These are phyloP conservation scores for Penicillium bovifimosum DNA, from an alignment of 495 filamentous ascomycete species.

Conservation along the genomic window DNA sequence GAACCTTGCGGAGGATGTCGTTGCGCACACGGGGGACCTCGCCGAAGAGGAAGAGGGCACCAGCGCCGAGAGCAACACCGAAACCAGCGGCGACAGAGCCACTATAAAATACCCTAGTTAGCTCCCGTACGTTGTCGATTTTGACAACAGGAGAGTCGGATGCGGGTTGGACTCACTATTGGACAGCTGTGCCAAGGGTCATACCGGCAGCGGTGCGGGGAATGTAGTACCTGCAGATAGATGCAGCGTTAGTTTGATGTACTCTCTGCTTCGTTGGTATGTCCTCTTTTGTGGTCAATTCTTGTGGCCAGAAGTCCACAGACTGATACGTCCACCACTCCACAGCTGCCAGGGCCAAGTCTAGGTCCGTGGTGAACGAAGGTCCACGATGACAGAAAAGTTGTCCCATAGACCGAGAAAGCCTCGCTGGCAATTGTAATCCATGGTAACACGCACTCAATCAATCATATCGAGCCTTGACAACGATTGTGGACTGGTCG, in stretches of 20 bases:
- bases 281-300: not conserved
- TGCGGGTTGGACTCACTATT: conserved; percentile 41
- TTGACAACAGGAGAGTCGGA: not conserved
- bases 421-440: not conserved
- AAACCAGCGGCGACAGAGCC: conserved; percentile 51
- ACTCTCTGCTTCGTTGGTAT: not conserved
- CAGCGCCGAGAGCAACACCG: conserved; percentile 55
- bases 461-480: not conserved
- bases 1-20: conserved; percentile 61
- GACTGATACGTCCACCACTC: not conserved
- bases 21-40: conserved; percentile 62
- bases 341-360: not conserved
- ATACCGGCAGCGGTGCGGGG: conserved; percentile 47
- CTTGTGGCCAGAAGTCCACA: not conserved
- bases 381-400: not conserved
- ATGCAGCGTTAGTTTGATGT: conserved; percentile 6
- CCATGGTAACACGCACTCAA: not conserved
- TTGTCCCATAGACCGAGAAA: not conserved
- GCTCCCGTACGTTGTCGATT: not conserved
- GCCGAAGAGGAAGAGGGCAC: conserved; percentile 66
- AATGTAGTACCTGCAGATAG: conserved; percentile 44
- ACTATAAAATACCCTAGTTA: conserved; percentile 31
- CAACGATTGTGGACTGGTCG: not conserved
- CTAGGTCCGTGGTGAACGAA: not conserved
- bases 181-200: conserved; percentile 37